phyloP scores from a whole-genome alignment of 2,329 filamentous ascomycete species.

The Chrysosporium keratinophilum region DNA sequence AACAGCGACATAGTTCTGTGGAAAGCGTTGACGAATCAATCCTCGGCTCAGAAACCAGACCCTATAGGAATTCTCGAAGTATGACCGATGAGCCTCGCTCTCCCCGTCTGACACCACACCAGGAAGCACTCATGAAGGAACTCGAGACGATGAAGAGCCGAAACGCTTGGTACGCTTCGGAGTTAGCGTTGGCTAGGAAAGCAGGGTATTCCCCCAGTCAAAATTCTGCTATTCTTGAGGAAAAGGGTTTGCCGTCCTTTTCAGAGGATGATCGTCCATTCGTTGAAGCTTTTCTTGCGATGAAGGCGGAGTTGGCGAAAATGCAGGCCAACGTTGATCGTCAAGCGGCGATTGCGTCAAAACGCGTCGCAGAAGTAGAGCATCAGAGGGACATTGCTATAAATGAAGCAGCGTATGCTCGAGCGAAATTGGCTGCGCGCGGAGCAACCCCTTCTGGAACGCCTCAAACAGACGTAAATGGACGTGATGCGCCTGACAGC shows the following conservation, averaged over 20 bases:
- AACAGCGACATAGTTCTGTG: constrained; percentile 54
- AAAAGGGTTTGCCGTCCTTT: constrained; percentile 65
- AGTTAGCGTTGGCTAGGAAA: constrained; percentile 82
- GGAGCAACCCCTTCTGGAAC: constrained; percentile 55
- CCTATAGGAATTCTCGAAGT: constrained; percentile 33
- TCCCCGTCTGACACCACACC: constrained; percentile 37
- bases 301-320: constrained; percentile 79
- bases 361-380: constrained; percentile 85
- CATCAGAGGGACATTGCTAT: constrained; percentile 91
- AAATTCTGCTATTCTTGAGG: constrained; percentile 53
- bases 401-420: constrained; percentile 87
- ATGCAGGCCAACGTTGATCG: constrained; percentile 84
- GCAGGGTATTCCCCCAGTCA: constrained; percentile 62
- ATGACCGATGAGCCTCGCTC: constrained; percentile 37
- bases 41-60: constrained; percentile 34
- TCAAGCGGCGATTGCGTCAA: constrained; percentile 74
- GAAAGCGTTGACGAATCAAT: constrained; percentile 56
- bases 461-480: constrained; percentile 44
- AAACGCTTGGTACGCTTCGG: constrained; percentile 95
- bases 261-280: constrained; percentile 85
- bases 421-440: constrained; percentile 80
- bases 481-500: constrained; percentile 48
- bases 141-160: constrained; percentile 72
- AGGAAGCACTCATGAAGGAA: constrained; percentile 67
- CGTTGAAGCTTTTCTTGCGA: constrained; percentile 81